Evolutionary conservation across 352 stramenopile genomes (phyloP), one percentile per base, ranked within the genome.

Genomic region (Phytophthora hibernalis): DNA sequence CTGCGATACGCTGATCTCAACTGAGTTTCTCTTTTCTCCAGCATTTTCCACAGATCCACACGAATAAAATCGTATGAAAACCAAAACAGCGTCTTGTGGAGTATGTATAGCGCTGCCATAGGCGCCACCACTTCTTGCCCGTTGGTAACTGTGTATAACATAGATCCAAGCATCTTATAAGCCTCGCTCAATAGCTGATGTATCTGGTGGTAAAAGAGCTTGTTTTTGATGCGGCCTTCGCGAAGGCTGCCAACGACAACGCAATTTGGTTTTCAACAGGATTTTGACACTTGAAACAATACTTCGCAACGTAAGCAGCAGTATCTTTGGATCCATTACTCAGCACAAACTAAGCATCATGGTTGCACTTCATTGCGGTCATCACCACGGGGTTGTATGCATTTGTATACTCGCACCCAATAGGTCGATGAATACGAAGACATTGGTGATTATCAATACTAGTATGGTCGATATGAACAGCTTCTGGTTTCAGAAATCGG

Each of bases 321-420:
- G 45, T 43, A n/a, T 57, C 44, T n/a, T 70, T 75, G 0, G 43
- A 43, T 8, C 37, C 37, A 9, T 22, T 57, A 12, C 28, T 38
- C 2, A 70, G 2, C 1, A 75, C 40, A 7, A 75, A 65, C n/a
- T 58, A 38, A 0, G 68, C 56, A 11, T 76, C 54, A 40, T 80
- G 73, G 22, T 77, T 75, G 43, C 61, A 80, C 51, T 71, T 73
- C 3, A 80, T 44, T 0, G 42, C 42, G 0, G 5, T 40, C 54
- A 74, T 60, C 0, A 80, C 26, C 0, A 63, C 40, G 0, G 31
- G 21, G 11, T 70, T 80, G 54, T 71, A 80, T 3, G 61, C 10
- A n/a, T 76, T 80, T 3, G 76, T 44, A 35, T 80, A 80, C 38
- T 77, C 63, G 7, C 64, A 73, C 0, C 64, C 63, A 8, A 73